phyloP scores from a whole-genome alignment of 768 basidiomycete genomes.

The Pulveroboletus sp. region DNA sequence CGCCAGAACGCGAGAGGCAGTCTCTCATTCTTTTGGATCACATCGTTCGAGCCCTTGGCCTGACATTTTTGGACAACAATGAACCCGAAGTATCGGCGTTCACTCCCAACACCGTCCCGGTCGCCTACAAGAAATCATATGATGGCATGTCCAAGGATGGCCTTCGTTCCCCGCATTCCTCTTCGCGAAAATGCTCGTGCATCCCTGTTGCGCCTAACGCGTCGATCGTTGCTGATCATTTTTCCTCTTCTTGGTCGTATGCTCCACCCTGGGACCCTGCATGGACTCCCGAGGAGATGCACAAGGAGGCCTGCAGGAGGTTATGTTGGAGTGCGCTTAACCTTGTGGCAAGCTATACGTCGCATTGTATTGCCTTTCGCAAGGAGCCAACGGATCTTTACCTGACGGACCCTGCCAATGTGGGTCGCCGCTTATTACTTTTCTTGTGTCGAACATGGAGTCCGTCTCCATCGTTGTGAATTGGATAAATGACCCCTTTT shows the following conservation, averaged over 20 bases:
- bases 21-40: constrained; percentile 59
- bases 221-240: constrained; percentile 32
- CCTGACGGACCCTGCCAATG: constrained; percentile 63
- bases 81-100: constrained; percentile 53
- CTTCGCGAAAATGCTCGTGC: constrained; percentile 43
- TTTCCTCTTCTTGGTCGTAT: constrained; percentile 42
- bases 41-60: constrained; percentile 51
- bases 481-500: constrained; percentile 7
- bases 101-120: constrained; percentile 46
- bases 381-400: constrained; percentile 52
- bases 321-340: constrained; percentile 73
- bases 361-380: constrained; percentile 63
- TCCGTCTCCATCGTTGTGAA: constrained; percentile 9
- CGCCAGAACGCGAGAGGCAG: constrained; percentile 45
- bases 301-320: constrained; percentile 68
- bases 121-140: constrained; percentile 35
- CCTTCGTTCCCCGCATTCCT: constrained; percentile 25
- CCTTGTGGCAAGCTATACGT: constrained; percentile 62
- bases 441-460: constrained; percentile 3
- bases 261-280: constrained; percentile 56
- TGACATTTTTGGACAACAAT: constrained; percentile 53
- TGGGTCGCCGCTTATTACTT: constrained; percentile 31
- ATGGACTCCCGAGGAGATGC: constrained; percentile 53
- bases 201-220: constrained; percentile 34
- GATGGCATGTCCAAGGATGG: constrained; percentile 25